Evolutionary conservation across 2,329 filamentous ascomycete genomes (phyloP).

Genomic region (Blastomyces gilchristii): DNA sequence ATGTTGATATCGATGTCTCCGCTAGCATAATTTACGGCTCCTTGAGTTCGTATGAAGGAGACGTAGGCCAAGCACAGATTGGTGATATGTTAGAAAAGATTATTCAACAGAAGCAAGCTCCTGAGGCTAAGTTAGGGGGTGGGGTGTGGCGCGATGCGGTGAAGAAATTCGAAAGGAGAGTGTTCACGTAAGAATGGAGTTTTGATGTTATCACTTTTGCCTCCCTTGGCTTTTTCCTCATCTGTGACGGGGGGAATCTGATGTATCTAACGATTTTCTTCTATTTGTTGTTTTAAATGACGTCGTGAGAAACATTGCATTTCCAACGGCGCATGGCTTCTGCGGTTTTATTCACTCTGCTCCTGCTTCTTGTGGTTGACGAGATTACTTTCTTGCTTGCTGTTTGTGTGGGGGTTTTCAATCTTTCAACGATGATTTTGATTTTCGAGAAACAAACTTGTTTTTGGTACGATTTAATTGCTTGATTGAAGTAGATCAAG

Average conservation of each 20-base stretch:
- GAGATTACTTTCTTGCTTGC: neutral
- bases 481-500: neutral
- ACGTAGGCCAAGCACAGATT: slow-evolving; percentile 26
- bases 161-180: slow-evolving; percentile 25
- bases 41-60: slow-evolving; percentile 21
- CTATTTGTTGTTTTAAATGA: neutral
- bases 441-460: neutral
- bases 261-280: neutral
- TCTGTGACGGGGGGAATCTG: neutral
- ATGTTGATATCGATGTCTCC: slow-evolving; percentile 29
- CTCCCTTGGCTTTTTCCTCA: neutral
- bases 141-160: slow-evolving; percentile 34
- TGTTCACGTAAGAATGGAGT: slow-evolving; percentile 19
- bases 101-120: slow-evolving; percentile 21
- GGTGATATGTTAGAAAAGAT: slow-evolving; percentile 17
- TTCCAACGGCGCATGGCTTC: neutral
- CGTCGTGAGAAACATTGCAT: neutral
- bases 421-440: neutral
- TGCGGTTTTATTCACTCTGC: neutral
- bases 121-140: slow-evolving; percentile 22
- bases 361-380: neutral
- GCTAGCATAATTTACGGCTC: slow-evolving; percentile 33
- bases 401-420: too few relatives aligned
- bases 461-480: neutral
- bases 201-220: neutral